Evolutionary conservation across 1,139 yeast species (phyloP).

Genomic region (Groenewaldozyma auringiensis): DNA sequence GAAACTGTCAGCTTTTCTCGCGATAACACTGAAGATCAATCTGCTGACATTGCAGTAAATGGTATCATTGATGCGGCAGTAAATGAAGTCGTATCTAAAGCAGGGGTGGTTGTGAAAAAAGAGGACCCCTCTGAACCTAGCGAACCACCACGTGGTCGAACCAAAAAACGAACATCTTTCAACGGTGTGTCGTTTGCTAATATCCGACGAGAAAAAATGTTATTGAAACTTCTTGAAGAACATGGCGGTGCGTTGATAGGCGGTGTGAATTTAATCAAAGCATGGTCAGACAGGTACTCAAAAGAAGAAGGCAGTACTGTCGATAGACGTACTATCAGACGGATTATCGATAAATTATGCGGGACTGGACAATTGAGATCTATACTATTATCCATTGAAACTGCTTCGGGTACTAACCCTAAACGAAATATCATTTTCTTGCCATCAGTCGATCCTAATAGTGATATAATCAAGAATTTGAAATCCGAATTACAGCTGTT

Average conservation of each 20-base stretch:
- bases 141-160: not conserved
- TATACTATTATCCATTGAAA: conserved; percentile 17
- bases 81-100: not conserved
- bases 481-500: conserved; percentile 9
- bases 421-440: conserved; percentile 18
- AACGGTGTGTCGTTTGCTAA: conserved; percentile 26
- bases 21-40: not conserved
- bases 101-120: too few species aligned
- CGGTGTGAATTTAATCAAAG: conserved; percentile 21
- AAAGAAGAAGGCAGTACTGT: conserved; percentile 21
- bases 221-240: conserved; percentile 27
- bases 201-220: conserved; percentile 27
- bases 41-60: not conserved
- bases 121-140: not conserved
- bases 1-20: not conserved
- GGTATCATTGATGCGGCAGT: not conserved
- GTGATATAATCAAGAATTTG: conserved; percentile 18
- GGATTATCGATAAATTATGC: conserved; percentile 23
- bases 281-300: conserved; percentile 20
- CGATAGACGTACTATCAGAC: conserved; percentile 30
- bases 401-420: conserved; percentile 13
- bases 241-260: conserved; percentile 31
- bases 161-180: conserved; percentile 1
- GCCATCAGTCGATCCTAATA: conserved; percentile 17
- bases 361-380: conserved; percentile 21